Evolutionary conservation across 192 early-diverging fungal genomes (phyloP), one percentile per base, ranked within the genome.

Genomic region (Backusella tuberculispora): DNA sequence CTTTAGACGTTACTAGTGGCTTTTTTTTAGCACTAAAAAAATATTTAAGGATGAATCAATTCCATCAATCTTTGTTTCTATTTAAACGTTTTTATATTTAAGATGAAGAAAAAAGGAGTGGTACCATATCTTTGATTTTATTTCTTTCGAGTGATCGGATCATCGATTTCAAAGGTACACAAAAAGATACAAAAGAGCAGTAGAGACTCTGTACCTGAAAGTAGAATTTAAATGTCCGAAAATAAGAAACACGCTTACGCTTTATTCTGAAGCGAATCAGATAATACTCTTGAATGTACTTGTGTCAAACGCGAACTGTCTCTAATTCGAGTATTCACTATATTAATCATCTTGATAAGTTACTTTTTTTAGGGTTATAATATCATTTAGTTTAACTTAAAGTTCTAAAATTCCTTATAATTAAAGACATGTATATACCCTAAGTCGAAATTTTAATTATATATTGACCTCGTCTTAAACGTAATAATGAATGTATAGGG

Each of bases 11-110:
- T 56, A 8, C 19, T 56, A 56, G 53, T 56, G 53, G 53, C 21
- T 56, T 56, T 56, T 56, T 56, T 56, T 56, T 56, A 56, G 21
- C 21, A 9, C 53, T 56, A 56, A 56, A 56, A 56, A 24, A 56
- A 56, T 24, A 56, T 56, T 9, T 56, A 12, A 50, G 13, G 53
- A 26, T 56, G 53, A 12, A 12, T 43, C 12, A 14, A 10, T 12
- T 21, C 8, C 10, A 17, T 56, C 1, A 9, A 26, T 24, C 2
- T 24, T 13, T 56, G 10, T 56, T 12, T 19, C n/a, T 53, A 19
- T 19, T 19, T 53, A n/a, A 17, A n/a, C 15, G 15, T 48, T n/a
- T 48, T 56, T 24, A 24, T 56, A 56, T 24, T 12, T 24, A 0
- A 26, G 21, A 24, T 0, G 10, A 43, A 43, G 6, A 15, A 56